A percentile compares a stretch with the other conserved stretches of the same genome.
Conservation (phyloP, 768 basidiomycete genomes). For the Tricholoma sp. region DNA sequence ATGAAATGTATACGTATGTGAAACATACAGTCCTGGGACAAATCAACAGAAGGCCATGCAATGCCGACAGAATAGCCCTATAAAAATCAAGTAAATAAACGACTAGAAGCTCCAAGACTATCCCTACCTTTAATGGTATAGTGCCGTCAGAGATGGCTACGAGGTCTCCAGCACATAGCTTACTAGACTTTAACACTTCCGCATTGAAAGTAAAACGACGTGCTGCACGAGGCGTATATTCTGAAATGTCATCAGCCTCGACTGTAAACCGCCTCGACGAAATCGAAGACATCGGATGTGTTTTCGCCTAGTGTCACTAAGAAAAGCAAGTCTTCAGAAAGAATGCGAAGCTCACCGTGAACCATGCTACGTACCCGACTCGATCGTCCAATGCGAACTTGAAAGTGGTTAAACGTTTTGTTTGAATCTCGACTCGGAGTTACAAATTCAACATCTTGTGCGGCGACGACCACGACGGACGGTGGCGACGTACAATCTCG, state of each 20-base stretch:
- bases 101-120: background rate
- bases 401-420: background rate
- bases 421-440: background rate
- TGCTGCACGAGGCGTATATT: constrained; percentile 43
- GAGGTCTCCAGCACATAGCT: constrained; percentile 65
- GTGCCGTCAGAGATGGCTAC: constrained; percentile 44
- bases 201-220: constrained; percentile 62
- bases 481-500: background rate
- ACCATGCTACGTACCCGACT: background rate
- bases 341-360: background rate
- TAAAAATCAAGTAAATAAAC: constrained; percentile 11
- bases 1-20: constrained; percentile 8
- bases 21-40: constrained; percentile 53
- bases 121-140: constrained; percentile 21
- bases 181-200: constrained; percentile 55
- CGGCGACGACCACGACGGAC: background rate
- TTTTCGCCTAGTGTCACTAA: background rate
- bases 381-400: background rate
- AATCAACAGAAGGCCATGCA: constrained; percentile 70
- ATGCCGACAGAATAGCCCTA: constrained; percentile 66
- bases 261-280: constrained; percentile 37
- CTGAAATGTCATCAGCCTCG: constrained; percentile 27
- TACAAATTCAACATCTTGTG: background rate
- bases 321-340: background rate
- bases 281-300: constrained; percentile 16